Evolutionary conservation across 208 protist species (phyloP).

Genomic region (Crithidia thermophila): DNA sequence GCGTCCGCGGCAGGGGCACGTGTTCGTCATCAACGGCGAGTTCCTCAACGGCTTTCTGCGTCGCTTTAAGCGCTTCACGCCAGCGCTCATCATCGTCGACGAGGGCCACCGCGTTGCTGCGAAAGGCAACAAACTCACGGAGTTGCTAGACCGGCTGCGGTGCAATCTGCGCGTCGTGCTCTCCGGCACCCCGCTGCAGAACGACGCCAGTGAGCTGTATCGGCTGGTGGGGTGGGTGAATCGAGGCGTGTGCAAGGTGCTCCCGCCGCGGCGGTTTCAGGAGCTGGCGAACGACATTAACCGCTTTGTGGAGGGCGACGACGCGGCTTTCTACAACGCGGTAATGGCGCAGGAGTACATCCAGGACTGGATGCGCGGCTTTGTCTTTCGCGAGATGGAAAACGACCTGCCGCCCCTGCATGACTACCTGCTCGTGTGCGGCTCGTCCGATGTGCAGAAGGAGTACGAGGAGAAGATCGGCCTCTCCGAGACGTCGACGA

Average conservation of each 20-base stretch:
- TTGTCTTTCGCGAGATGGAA: conserved; percentile 87
- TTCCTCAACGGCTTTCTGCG: conserved; percentile 52
- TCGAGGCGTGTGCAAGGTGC: conserved; percentile 41
- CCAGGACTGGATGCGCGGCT: conserved; percentile 85
- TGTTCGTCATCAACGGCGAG: conserved; percentile 85
- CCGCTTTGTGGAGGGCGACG: conserved; percentile 76
- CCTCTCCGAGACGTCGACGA: conserved; percentile 2
- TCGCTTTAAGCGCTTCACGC: conserved; percentile 56
- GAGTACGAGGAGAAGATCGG: conserved; percentile 30
- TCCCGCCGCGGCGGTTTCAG: conserved; percentile 59
- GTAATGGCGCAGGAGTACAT: conserved; percentile 74
- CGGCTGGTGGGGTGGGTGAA: conserved; percentile 84
- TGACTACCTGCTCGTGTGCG: conserved; percentile 86
- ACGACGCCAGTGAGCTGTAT: conserved; percentile 85
- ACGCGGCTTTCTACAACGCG: conserved; percentile 50
- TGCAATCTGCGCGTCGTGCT: conserved; percentile 74
- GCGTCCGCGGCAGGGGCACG: conserved; percentile 40
- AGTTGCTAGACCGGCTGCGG: conserved; percentile 49
- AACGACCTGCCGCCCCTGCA: conserved; percentile 78
- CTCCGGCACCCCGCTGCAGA: conserved; percentile 92
- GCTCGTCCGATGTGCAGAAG: conserved; percentile 55
- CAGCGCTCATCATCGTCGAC: conserved; percentile 83
- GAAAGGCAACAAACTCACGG: conserved; percentile 67
- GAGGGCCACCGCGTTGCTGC: conserved; percentile 82
- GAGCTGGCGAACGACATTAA: conserved; percentile 64